Evolutionary conservation across 1,284 basidiomycete genomes (phyloP).

Genomic region (Leccinum fuscescens): DNA sequence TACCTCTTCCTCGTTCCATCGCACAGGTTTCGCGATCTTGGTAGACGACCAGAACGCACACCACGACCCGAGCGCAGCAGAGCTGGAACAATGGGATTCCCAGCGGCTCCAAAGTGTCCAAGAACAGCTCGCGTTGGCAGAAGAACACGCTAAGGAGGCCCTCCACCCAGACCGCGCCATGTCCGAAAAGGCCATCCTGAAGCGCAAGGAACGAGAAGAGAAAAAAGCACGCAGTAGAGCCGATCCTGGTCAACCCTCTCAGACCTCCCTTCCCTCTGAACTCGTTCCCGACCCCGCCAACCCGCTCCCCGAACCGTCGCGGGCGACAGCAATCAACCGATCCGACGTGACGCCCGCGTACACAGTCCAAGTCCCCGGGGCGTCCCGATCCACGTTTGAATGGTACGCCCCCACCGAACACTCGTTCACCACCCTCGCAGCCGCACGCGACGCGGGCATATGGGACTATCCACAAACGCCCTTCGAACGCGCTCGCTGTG

Average conservation of each 20-base stretch:
- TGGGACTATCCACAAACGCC: constrained; percentile 75
- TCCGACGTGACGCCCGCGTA: constrained; percentile 33
- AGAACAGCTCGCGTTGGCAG: constrained; percentile 46
- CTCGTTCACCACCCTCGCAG: constrained; percentile 55
- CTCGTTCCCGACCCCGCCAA: constrained; percentile 9
- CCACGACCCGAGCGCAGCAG: constrained; percentile 48
- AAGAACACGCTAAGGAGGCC: constrained; percentile 46
- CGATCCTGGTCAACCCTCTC: constrained; percentile 27
- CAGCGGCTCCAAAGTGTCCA: constrained; percentile 46
- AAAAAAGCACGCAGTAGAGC: constrained; percentile 13
- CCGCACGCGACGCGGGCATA: constrained; percentile 64
- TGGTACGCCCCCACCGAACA: constrained; percentile 56
- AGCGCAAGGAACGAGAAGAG: constrained; percentile 70
- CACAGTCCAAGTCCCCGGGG: constrained; percentile 60
- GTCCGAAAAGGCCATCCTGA: constrained; percentile 62
- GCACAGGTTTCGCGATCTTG: constrained; percentile 71
- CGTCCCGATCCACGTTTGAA: constrained; percentile 49
- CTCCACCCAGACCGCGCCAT: constrained; percentile 45
- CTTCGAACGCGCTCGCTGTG: constrained; percentile 70
- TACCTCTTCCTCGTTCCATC: neutral
- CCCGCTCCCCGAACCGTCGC: constrained; percentile 3
- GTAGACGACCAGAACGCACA: constrained; percentile 74
- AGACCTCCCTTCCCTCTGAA: constrained; percentile 21
- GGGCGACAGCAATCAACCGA: constrained; percentile 2
- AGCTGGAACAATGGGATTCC: constrained; percentile 57